Conservation (phyloP, 108 stramenopile species). For the Mayamaea pseudoterrestris region DNA sequence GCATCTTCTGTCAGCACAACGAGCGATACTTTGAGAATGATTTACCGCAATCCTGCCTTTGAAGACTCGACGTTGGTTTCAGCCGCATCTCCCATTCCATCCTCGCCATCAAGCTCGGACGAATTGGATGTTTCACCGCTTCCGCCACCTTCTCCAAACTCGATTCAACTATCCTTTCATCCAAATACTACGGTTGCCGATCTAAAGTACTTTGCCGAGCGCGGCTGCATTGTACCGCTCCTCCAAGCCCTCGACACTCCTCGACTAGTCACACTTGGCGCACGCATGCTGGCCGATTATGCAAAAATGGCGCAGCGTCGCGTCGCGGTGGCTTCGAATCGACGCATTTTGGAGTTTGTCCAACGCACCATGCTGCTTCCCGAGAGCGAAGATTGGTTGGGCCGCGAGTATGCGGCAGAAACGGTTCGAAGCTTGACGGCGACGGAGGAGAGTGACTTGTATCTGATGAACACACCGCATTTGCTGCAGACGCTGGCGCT, state of each 20-base stretch:
- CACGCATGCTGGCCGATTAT: conserved; percentile 81
- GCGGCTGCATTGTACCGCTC: conserved; percentile 70
- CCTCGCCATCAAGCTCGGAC: background rate
- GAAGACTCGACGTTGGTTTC: no score
- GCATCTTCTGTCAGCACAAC: no score
- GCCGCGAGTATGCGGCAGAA: conserved; percentile 81
- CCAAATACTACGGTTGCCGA: conserved; percentile 68
- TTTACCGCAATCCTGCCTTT: conserved; percentile 49
- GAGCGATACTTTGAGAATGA: conserved; percentile 14
- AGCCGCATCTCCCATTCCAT: conserved; percentile 7
- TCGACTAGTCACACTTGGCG: conserved; percentile 64
- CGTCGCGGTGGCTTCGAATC: conserved; percentile 71
- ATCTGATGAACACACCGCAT: conserved; percentile 61
- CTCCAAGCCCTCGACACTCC: conserved; percentile 62
- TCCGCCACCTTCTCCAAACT: conserved; percentile 43
- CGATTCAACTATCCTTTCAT: conserved; percentile 53
- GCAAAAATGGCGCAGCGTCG: conserved; percentile 82
- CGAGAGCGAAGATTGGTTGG: conserved; percentile 53
- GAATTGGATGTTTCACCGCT: conserved; percentile 3
- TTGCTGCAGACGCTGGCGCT: conserved; percentile 64
- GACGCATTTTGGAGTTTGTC: conserved; percentile 70
- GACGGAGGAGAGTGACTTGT: conserved; percentile 76
- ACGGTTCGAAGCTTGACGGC: conserved; percentile 79
- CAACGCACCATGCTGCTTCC: conserved; percentile 46
- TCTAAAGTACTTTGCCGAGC: conserved; percentile 77